Conservation (phyloP, 1,284 basidiomycete genomes). For the Malassezia obtusa region DNA sequence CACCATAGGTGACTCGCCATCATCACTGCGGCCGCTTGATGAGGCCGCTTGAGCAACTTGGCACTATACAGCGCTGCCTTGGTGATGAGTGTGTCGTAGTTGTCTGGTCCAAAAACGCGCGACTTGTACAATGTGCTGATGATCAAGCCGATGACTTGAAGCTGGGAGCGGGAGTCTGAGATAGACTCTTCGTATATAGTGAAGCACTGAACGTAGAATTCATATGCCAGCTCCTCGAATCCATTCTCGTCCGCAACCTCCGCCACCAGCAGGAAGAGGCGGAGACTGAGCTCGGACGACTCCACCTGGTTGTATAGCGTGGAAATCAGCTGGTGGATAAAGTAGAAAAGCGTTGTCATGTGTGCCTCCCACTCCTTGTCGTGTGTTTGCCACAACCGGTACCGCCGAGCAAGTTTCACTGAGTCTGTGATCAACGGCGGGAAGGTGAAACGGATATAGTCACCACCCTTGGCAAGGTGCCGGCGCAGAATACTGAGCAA, state of each 20-base stretch:
- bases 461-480: conserved; percentile 41
- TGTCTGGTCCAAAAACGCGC: conserved; percentile 39
- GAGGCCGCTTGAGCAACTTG: conserved; percentile 46
- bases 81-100: conserved; percentile 44
- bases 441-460: conserved; percentile 40
- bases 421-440: conserved; percentile 40
- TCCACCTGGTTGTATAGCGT: conserved; percentile 44
- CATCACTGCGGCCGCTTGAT: conserved; percentile 45
- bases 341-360: conserved; percentile 43
- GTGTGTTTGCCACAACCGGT: conserved; percentile 29
- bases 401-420: conserved; percentile 42
- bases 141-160: conserved; percentile 41
- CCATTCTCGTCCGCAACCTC: conserved; percentile 43
- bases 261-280: conserved; percentile 40
- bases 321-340: conserved; percentile 44
- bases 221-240: conserved; percentile 45
- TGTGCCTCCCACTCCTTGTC: conserved; percentile 37
- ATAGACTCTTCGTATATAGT: conserved; percentile 48
- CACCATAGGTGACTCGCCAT: conserved; percentile 48
- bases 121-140: conserved; percentile 41
- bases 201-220: conserved; percentile 46
- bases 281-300: conserved; percentile 39
- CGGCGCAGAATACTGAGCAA: conserved; percentile 39
- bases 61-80: conserved; percentile 44
- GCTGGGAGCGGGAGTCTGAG: conserved; percentile 40